Evolutionary conservation across 1,139 yeast genomes (phyloP), one percentile per base, ranked within the genome.

Genomic region (Suhomyces chickasaworum): DNA sequence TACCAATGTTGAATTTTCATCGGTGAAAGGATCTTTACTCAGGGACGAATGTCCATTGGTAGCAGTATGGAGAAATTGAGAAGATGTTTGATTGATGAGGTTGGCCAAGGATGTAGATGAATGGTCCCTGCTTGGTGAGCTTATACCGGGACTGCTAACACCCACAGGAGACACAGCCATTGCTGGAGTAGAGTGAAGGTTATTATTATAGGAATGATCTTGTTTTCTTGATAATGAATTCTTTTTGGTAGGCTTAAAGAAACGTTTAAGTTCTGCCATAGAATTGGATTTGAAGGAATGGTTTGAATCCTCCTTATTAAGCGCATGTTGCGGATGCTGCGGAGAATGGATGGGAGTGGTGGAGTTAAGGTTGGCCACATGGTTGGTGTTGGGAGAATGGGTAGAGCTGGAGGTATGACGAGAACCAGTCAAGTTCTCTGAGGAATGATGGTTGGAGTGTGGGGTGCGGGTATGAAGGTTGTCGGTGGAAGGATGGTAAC

Each of bases 1-100:
- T 20, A 83, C 86, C 49, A 88, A 72, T 2, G 83, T 80, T n/a
- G 86, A 78, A 53, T 83, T 86, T 49, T 73, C 78, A 50, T 73
- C 78, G 9, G 77, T 71, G 52, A 73, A 73, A 0, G 78, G 78
- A 51, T 74, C 76, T 53, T 68, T 67, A 42, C 55, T 59, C 53
- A 57, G 61, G 22, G 58, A 49, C 41, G 45, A 55, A 32, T 57
- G 59, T 20, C 59, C 55, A 42, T 65, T 66, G 16, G 74, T 63
- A 3, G 75, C 74, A 53, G 66, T 68, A 41, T 71, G 72, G 36
- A 75, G 66, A 35, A 75, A 63, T 55, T 75, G 79, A 7, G 67
- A 53, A 2, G 76, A 71, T 1, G 79, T 75, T 52, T 74, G 77
- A 56, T 73, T 74, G 47, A 75, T 75, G 23, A 75, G 62, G 6